Base-by-base conservation (phyloP, 306 rosid species). In the Ormosia emarginata region DNA sequence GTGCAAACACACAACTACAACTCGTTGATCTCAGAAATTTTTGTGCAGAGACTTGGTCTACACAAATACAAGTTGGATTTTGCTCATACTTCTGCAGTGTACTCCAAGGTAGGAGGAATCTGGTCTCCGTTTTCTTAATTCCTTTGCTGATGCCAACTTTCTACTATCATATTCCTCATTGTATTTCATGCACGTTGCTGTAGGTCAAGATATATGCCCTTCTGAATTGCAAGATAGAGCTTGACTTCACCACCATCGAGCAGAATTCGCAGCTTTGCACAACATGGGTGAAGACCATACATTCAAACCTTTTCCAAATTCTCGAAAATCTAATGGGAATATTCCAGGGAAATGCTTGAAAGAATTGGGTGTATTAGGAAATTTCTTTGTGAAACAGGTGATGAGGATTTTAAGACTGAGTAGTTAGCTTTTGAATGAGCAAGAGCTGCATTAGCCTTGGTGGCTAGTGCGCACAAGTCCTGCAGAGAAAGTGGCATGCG, bases 371-470 rank as follows among this genome's bases (percentile, higher is more conserved):
- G 80, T 2, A 62, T 46, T 18, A 53, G 57, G 40, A 57, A 13
- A 3, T 56, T 58, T 13, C n/a, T 52, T n/a, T n/a, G 47, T 9
- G 79, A 67, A 40, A 47, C 39, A 81, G 68, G 12, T n/a, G 18
- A 67, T 18, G 18, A 52, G 4, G 75, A 4, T 67, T 71, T 58
- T 0, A 43, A 40, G 37, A 66, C 6, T 7, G 81, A 49, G 17
- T 43, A 3, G 8, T 36, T 12, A 39, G 66, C 11, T 2, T 53
- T 17, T 63, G 85, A 74, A 81, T 24, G 79, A 74, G 84, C 77
- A 53, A 93, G 89, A 37, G 89, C 97, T 6, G 78, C 85, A 70
- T 89, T 80, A 55, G 95, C 91, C 82, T 87, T 88, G 79, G 87
- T 74, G 40, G 97, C 91, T 1, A 91, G 77, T 13, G 80, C 40